Evolutionary conservation across 192 early-diverging fungal species (phyloP).

Genomic region (Coemansia sp.): DNA sequence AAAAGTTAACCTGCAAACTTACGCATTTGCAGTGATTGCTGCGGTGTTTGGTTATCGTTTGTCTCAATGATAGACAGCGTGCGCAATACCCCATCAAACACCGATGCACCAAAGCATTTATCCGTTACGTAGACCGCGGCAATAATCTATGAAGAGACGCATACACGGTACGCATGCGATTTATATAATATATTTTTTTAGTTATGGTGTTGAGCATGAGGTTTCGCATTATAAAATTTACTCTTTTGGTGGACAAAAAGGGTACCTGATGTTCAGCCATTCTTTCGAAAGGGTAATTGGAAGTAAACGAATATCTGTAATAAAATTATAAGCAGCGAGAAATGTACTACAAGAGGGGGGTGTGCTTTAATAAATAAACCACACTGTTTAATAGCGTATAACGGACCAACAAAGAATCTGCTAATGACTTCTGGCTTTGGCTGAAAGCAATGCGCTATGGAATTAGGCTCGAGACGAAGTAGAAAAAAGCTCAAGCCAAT

Average conservation of each 20-base stretch:
- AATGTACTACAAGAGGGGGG: background rate
- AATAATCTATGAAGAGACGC: slow-evolving; percentile 12
- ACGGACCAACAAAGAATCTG: background rate
- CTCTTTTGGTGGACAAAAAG: background rate
- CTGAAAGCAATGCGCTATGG: background rate
- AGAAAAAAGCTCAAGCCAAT: background rate
- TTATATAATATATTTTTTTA: background rate
- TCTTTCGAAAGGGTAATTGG: background rate
- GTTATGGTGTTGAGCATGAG: too few species aligned
- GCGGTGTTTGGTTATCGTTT: slow-evolving; percentile 2
- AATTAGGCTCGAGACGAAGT: background rate
- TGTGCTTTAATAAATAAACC: background rate
- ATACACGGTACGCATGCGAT: background rate
- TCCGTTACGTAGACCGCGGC: slow-evolving; percentile 17
- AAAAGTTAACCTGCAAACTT: background rate
- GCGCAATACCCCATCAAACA: slow-evolving; percentile 22
- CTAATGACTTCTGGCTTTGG: background rate
- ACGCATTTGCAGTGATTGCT: slow-evolving; percentile 5
- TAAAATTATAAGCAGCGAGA: background rate
- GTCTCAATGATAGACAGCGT: slow-evolving; percentile 11
- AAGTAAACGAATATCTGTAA: background rate
- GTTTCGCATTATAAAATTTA: background rate
- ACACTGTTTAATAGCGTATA: background rate
- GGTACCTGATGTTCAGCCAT: slow-evolving; percentile 1
- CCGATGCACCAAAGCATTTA: slow-evolving; percentile 26